Conservation (phyloP, 306 rosid genomes). For the Corylus heterophylla region DNA sequence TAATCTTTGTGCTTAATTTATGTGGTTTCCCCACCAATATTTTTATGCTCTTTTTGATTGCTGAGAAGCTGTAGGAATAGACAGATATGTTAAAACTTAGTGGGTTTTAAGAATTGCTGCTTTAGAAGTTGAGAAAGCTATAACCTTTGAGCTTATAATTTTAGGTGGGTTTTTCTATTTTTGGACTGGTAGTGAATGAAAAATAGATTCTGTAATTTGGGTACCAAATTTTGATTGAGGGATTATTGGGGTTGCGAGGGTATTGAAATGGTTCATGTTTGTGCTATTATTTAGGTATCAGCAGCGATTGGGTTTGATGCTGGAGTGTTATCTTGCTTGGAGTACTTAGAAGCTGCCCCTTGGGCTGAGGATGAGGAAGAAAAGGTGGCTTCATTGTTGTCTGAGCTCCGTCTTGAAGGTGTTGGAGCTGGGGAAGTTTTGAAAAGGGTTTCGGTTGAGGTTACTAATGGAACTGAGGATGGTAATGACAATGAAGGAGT, state of each 20-base stretch:
- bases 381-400: conserved; percentile 84
- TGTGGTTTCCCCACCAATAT: background rate
- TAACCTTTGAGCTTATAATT: background rate
- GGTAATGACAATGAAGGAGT: conserved; percentile 82
- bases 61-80: background rate
- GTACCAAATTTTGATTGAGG: too few species aligned
- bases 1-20: background rate
- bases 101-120: background rate
- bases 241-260: background rate
- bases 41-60: background rate
- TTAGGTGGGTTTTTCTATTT: background rate
- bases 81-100: background rate
- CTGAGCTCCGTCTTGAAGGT: conserved; percentile 89
- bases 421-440: conserved; percentile 90
- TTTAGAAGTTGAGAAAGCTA: background rate
- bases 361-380: conserved; percentile 99
- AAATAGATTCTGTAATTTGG: background rate
- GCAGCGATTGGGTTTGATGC: conserved; percentile 94
- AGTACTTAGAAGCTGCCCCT: conserved; percentile 95
- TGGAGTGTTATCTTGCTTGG: conserved; percentile 94
- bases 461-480: conserved; percentile 64
- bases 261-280: conserved; percentile 21
- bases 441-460: conserved; percentile 81
- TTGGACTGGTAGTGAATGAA: background rate
- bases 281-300: conserved; percentile 60